A percentile compares a stretch with the other conserved stretches of the same genome.
phyloP scores from a whole-genome alignment of 495 filamentous ascomycete species.

The Aspergillus hancockii region DNA sequence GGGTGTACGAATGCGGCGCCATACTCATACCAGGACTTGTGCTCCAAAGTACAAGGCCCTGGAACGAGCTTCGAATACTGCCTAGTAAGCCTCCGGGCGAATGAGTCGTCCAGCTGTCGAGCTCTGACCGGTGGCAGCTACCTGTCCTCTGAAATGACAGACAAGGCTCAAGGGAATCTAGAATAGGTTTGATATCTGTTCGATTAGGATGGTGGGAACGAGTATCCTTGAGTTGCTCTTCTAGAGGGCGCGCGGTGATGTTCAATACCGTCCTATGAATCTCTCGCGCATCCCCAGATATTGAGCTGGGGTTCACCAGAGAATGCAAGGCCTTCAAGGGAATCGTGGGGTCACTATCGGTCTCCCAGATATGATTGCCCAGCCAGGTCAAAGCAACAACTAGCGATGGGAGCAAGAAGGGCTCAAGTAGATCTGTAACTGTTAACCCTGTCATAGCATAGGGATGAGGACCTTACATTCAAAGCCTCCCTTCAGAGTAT shows the following conservation, averaged over 20 bases:
- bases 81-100: constrained; percentile 59
- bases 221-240: constrained; percentile 72
- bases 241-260: constrained; percentile 75
- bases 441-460: constrained; percentile 9
- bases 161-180: constrained; percentile 68
- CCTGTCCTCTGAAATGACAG: constrained; percentile 65
- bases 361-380: constrained; percentile 77
- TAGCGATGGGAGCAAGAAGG: constrained; percentile 85
- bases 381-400: constrained; percentile 81
- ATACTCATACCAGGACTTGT: constrained; percentile 61
- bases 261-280: constrained; percentile 83
- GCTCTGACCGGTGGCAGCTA: constrained; percentile 66
- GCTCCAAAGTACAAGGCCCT: constrained; percentile 72
- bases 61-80: constrained; percentile 65
- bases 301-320: constrained; percentile 72
- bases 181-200: constrained; percentile 70
- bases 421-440: constrained; percentile 73
- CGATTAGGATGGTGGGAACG: constrained; percentile 66
- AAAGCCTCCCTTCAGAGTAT: constrained; percentile 81
- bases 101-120: constrained; percentile 72
- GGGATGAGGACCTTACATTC: constrained; percentile 63
- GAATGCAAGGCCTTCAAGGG: constrained; percentile 68
- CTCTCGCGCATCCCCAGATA: constrained; percentile 74
- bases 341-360: constrained; percentile 62
- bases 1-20: constrained; percentile 75